Percentiles rank a stretch among this genome's conserved stretches.
Evolutionary conservation across 345 rosid species (phyloP).

Genomic region (Leavenworthia alabamica): DNA sequence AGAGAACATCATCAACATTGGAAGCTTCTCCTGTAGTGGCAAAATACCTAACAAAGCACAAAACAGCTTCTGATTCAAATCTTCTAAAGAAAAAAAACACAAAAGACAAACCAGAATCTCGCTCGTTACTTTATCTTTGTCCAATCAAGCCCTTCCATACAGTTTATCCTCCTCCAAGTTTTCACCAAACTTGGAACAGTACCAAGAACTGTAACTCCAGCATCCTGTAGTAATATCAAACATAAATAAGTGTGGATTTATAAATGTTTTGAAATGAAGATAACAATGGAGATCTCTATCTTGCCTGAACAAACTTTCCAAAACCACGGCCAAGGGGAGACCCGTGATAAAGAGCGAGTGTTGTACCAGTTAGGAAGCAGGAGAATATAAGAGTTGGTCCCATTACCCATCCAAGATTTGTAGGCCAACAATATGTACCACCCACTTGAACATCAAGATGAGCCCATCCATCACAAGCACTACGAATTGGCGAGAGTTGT

Average conservation of each 20-base stretch:
- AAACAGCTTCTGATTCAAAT: not conserved
- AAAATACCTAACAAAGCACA: slow-evolving; percentile 41
- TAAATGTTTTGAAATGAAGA: not conserved
- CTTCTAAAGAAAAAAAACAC: not conserved
- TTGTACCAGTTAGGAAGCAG: slow-evolving; percentile 63
- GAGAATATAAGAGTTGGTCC: slow-evolving; percentile 67
- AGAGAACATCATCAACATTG: slow-evolving; percentile 78
- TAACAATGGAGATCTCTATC: not conserved
- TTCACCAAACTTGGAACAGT: slow-evolving; percentile 90
- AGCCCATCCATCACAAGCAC: slow-evolving; percentile 62
- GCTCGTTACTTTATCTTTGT: slow-evolving; percentile 54
- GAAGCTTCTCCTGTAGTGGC: slow-evolving; percentile 81
- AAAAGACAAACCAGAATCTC: not conserved
- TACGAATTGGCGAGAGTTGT: slow-evolving; percentile 66
- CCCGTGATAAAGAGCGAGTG: slow-evolving; percentile 82
- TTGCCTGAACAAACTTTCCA: slow-evolving; percentile 83
- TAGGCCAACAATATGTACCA: slow-evolving; percentile 75
- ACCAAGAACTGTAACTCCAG: slow-evolving; percentile 78
- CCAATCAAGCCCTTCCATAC: slow-evolving; percentile 77
- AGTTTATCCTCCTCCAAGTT: slow-evolving; percentile 63
- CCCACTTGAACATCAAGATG: slow-evolving; percentile 52
- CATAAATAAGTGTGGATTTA: not conserved
- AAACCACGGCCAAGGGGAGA: slow-evolving; percentile 80
- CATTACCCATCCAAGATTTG: slow-evolving; percentile 95
- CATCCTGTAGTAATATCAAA: slow-evolving; percentile 47